phyloP scores from a whole-genome alignment of 1,284 basidiomycete genomes.

The Rhodotorula sp. region DNA sequence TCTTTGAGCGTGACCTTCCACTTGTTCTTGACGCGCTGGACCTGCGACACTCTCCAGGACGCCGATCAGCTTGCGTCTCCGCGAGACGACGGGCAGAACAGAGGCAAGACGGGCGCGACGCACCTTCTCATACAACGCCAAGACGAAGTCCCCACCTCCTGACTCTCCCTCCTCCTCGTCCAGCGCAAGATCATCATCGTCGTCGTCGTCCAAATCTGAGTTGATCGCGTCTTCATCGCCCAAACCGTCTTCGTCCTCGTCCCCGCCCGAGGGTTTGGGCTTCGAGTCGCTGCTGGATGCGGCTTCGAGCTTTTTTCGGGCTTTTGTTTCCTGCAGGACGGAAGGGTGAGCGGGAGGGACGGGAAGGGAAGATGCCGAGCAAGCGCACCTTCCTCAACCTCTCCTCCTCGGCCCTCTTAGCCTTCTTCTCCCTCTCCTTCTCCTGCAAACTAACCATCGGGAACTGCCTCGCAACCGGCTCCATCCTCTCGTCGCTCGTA shows the following conservation, averaged over 20 bases:
- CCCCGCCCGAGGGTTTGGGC: constrained; percentile 10
- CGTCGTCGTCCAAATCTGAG: constrained; percentile 90
- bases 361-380: no score
- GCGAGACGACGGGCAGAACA: no score
- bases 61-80: no score
- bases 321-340: neutral
- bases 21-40: constrained; percentile 97
- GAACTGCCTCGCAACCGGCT: constrained; percentile 24
- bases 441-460: constrained; percentile 16
- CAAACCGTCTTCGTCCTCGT: neutral
- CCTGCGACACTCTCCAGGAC: no score
- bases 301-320: neutral
- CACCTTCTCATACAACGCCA: constrained; percentile 98
- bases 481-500: constrained; percentile 49
- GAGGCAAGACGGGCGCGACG: constrained; percentile 29
- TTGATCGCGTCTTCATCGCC: constrained; percentile 77
- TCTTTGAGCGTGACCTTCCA: constrained; percentile 99
- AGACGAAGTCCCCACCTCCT: constrained; percentile 77
- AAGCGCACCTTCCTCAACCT: neutral
- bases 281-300: neutral
- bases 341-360: neutral
- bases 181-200: constrained; percentile 63
- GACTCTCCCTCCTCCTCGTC: constrained; percentile 59
- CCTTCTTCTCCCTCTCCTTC: neutral
- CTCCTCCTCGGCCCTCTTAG: no score